Evolutionary conservation across 2,329 filamentous ascomycete species (phyloP).

Genomic region (Arthrobotrys sinensis): DNA sequence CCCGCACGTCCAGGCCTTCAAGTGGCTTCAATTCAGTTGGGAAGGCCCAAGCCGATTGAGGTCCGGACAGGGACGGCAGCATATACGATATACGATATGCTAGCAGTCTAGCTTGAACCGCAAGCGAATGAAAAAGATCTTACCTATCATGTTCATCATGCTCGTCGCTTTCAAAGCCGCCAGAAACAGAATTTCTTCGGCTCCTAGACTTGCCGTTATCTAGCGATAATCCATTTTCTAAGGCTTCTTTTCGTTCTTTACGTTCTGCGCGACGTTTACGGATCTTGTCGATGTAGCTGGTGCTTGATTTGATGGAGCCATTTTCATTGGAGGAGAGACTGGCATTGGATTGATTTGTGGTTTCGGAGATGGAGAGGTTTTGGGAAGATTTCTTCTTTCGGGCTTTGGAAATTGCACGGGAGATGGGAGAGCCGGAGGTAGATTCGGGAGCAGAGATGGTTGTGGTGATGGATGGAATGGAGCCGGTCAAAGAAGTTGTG

Average conservation of each 20-base stretch:
- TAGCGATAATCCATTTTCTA: slow-evolving; percentile 20
- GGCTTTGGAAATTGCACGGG: slow-evolving; percentile 44
- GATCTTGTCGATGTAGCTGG: slow-evolving; percentile 55
- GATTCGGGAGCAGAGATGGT: slow-evolving; percentile 46
- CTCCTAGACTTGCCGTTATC: slow-evolving; percentile 25
- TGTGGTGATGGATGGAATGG: slow-evolving; percentile 55
- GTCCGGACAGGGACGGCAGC: slow-evolving; percentile 34
- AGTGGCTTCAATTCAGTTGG: slow-evolving; percentile 18
- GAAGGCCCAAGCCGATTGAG: slow-evolving; percentile 43
- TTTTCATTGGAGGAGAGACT: slow-evolving; percentile 55
- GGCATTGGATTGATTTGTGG: slow-evolving; percentile 42
- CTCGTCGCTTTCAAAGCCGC: slow-evolving; percentile 44
- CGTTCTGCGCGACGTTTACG: slow-evolving; percentile 50
- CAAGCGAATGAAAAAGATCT: slow-evolving; percentile 18
- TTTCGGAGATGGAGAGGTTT: slow-evolving; percentile 37
- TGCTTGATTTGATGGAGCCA: slow-evolving; percentile 35
- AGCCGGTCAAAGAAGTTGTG: slow-evolving; percentile 40
- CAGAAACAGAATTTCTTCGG: slow-evolving; percentile 38
- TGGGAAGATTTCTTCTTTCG: slow-evolving; percentile 56
- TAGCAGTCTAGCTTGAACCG: background rate
- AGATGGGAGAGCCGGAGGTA: slow-evolving; percentile 38
- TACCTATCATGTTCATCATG: slow-evolving; percentile 60
- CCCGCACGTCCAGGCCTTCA: slow-evolving; percentile 18
- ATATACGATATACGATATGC: slow-evolving; percentile 46
- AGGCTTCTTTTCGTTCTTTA: slow-evolving; percentile 52